These are phyloP conservation scores for Amylostereum chailletii DNA, from an alignment of 1,284 basidiomycete genomes.

Conservation along the genomic window DNA sequence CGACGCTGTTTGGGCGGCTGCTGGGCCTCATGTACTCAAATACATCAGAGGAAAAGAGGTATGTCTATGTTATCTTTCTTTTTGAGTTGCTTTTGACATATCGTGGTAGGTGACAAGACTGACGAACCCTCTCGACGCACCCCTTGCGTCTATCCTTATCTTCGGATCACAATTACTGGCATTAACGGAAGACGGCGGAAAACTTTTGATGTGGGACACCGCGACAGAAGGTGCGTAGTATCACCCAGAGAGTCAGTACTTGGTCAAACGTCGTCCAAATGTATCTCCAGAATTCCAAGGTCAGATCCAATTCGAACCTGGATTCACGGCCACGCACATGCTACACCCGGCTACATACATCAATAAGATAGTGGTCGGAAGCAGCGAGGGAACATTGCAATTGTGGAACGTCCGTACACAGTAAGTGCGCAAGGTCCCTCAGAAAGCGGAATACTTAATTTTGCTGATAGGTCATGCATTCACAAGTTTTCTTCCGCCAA, in stretches of 20 bases:
- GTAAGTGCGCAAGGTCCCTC: constrained; percentile 33
- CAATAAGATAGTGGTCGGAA: constrained; percentile 90
- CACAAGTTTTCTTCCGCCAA: constrained; percentile 48
- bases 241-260: neutral
- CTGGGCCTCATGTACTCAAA: constrained; percentile 66
- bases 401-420: constrained; percentile 91
- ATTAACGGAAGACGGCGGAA: constrained; percentile 73
- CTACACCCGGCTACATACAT: constrained; percentile 96
- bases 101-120: constrained; percentile 36
- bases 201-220: constrained; percentile 77
- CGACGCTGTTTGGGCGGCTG: constrained; percentile 79
- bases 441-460: constrained; percentile 1
- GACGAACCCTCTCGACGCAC: constrained; percentile 55
- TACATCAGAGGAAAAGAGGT: constrained; percentile 88
- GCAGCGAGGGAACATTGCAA: constrained; percentile 75
- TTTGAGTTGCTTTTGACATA: constrained; percentile 7
- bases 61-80: constrained; percentile 11
- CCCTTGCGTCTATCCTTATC: constrained; percentile 56
- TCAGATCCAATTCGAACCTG: constrained; percentile 65
- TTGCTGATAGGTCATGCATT: constrained; percentile 46
- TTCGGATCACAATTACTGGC: constrained; percentile 79
- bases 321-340: constrained; percentile 77
- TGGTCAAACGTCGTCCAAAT: neutral
- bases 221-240: constrained; percentile 41
- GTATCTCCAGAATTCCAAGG: constrained; percentile 41